Base-by-base conservation (phyloP, 345 rosid genomes). In the Rhodamnia argentea region DNA sequence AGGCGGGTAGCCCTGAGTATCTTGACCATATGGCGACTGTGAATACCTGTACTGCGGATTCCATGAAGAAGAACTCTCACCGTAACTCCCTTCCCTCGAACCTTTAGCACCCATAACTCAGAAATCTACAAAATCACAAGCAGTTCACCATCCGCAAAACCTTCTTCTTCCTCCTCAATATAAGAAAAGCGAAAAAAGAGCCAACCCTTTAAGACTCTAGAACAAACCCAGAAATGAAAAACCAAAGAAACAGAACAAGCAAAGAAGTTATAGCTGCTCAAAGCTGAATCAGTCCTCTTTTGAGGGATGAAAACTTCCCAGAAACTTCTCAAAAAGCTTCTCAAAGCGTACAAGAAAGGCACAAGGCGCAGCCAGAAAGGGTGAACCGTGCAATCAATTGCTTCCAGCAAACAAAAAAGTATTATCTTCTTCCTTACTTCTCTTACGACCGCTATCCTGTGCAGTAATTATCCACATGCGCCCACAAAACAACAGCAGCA, bases 51-150 rank as follows among this genome's bases (percentile, higher is more conserved):
- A 44, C 27, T 62, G 85, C 47, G 85, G 82, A 90, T 86, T 90
- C 95, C 95, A 90, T 15, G 94, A 91, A 78, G 95, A 88, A 6
- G 97, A 90, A 89, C 84, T 50, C 85, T 91, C 91, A 90, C 94
- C 87, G 91, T 86, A 91, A 62, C 90, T 91, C 3, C 29, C 88
- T 15, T 92, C 96, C 86, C 85, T 95, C 10, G 99, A 96, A 88
- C 84, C 91, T 59, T 87, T 91, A 50, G 90, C 87, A 55, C 99
- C 99, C 99, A 96, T 96, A 86, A 90, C 89, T 85, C 64, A 84
- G 86, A 82, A 83, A 60, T 84, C 90, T 82, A 75, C 47, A 83
- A 32, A 56, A 82, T 18, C 24, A 70, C 26, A 70, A 37, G 20
- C 76, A 87, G 50, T 26, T 85, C 86, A 55, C 84, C 32, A 75